phyloP scores from a whole-genome alignment of 2,329 filamentous ascomycete genomes.

The Fusarium secorum region DNA sequence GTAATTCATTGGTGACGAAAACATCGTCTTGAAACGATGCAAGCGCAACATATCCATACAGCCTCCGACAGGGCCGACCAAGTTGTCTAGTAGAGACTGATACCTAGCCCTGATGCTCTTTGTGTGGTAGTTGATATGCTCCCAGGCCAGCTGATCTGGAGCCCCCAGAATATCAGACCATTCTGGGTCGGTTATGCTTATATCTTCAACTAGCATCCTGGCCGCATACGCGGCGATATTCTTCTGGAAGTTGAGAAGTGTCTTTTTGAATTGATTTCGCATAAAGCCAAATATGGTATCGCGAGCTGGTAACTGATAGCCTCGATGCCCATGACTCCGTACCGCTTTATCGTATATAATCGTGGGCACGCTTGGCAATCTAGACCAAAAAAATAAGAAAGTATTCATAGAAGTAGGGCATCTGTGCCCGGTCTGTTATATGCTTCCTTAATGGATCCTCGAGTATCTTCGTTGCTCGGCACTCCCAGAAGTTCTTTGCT shows the following conservation, averaged over 20 bases:
- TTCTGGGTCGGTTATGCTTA: background rate
- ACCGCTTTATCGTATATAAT: background rate
- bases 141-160: background rate
- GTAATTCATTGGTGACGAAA: background rate
- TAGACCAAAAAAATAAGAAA: background rate
- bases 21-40: slow-evolving; percentile 23
- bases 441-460: background rate
- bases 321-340: background rate
- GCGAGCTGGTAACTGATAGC: background rate
- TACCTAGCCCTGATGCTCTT: background rate
- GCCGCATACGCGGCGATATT: background rate
- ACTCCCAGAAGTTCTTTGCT: slow-evolving; percentile 29
- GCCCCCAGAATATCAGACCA: background rate
- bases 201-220: background rate
- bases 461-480: background rate
- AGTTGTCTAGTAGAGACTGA: slow-evolving; percentile 9
- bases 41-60: slow-evolving; percentile 18
- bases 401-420: slow-evolving; percentile 27
- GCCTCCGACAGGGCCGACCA: slow-evolving; percentile 4
- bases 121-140: slow-evolving; percentile 4
- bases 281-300: no score
- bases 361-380: background rate
- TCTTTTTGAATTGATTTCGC: background rate
- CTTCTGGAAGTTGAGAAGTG: background rate
- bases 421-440: background rate